Percentiles rank a stretch among this genome's conserved stretches.
phyloP scores from a whole-genome alignment of 2,329 filamentous ascomycete species.

The Pseudodiploospora longispora region DNA sequence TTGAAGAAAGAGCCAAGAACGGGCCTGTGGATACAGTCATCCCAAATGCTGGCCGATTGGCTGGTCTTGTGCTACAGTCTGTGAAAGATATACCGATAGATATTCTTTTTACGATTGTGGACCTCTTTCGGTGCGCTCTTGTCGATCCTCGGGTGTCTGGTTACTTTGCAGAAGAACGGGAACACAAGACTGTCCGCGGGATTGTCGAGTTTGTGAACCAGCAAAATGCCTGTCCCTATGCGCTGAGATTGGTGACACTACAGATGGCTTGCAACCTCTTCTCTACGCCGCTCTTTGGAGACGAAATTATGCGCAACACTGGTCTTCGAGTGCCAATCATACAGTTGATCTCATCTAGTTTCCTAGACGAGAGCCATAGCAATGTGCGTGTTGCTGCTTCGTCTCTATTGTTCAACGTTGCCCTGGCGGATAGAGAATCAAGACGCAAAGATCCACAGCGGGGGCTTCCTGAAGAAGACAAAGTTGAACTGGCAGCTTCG shows the following conservation, averaged over 20 bases:
- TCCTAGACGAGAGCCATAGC: slow-evolving; percentile 67
- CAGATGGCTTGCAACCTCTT: slow-evolving; percentile 85
- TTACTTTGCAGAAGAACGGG: slow-evolving; percentile 70
- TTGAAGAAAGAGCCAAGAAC: slow-evolving; percentile 51
- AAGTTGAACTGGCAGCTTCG: slow-evolving; percentile 75
- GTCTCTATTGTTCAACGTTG: slow-evolving; percentile 76
- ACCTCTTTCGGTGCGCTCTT: slow-evolving; percentile 72
- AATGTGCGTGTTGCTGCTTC: slow-evolving; percentile 75
- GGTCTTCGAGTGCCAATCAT: slow-evolving; percentile 52
- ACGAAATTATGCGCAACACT: slow-evolving; percentile 48
- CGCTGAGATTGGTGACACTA: slow-evolving; percentile 71
- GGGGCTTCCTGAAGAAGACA: slow-evolving; percentile 57
- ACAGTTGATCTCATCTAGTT: slow-evolving; percentile 63
- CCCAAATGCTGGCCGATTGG: slow-evolving; percentile 61
- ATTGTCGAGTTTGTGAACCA: slow-evolving; percentile 54
- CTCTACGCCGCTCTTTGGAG: slow-evolving; percentile 61
- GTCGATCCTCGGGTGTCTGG: slow-evolving; percentile 71
- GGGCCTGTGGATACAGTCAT: slow-evolving; percentile 59
- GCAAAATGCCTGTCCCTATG: slow-evolving; percentile 60
- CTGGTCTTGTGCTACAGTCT: slow-evolving; percentile 49
- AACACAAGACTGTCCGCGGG: slow-evolving; percentile 53
- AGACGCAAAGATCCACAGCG: slow-evolving; percentile 51
- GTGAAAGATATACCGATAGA: slow-evolving; percentile 51
- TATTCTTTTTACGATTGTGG: slow-evolving; percentile 71
- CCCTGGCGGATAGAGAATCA: slow-evolving; percentile 59